Percentiles rank a stretch among this genome's conserved stretches.
Evolutionary conservation across 2,329 filamentous ascomycete genomes (phyloP).

Genomic region (Blastomyces percursus): DNA sequence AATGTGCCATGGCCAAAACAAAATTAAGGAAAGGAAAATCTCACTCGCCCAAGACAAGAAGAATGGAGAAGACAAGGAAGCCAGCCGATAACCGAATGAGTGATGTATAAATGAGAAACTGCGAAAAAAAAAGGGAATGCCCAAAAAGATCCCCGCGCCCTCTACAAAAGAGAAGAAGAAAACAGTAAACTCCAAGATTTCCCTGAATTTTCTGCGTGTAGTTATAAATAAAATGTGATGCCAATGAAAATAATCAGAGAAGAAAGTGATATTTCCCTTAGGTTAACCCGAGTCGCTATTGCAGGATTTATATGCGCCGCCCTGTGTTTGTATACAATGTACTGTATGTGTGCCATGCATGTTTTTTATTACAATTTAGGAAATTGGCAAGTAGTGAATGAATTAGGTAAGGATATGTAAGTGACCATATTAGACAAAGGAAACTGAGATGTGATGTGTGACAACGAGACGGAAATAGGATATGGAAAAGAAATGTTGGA

Average conservation of each 20-base stretch:
- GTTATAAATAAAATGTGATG: neutral
- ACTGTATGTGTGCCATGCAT: neutral
- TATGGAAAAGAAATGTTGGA: no score
- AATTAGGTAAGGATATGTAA: neutral
- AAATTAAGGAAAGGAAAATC: neutral
- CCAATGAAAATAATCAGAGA: neutral
- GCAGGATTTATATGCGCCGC: neutral
- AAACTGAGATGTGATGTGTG: neutral
- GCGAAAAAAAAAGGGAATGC: neutral
- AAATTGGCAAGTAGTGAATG: neutral
- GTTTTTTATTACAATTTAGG: neutral
- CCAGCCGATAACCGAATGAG: neutral
- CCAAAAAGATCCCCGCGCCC: neutral
- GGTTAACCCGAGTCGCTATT: neutral
- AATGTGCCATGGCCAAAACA: neutral
- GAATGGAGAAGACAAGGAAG: neutral
- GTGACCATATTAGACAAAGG: neutral
- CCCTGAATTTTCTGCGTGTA: neutral
- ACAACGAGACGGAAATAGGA: neutral
- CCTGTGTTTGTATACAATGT: neutral
- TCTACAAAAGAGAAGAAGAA: neutral
- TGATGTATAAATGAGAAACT: neutral
- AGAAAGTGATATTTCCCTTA: neutral
- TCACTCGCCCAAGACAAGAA: neutral
- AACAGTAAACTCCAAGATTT: neutral